Conservation (phyloP, 768 basidiomycete species). For the Plicaturopsis crispa region DNA sequence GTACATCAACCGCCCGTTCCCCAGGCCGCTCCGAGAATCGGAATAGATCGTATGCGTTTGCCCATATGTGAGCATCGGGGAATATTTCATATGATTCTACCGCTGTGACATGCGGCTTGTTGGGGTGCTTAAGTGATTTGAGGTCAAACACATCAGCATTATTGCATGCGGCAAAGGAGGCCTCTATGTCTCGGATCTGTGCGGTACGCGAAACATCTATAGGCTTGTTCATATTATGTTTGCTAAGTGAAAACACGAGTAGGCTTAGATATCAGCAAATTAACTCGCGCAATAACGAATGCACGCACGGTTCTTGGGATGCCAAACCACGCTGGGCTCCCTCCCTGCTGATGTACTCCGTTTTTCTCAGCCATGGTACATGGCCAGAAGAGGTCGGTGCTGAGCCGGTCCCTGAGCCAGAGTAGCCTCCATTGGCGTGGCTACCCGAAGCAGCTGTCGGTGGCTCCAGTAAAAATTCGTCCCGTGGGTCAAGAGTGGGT, state of each 20-base stretch:
- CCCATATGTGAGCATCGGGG: slow-evolving; percentile 83
- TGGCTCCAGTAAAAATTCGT: slow-evolving; percentile 67
- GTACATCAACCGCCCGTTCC: slow-evolving; percentile 63
- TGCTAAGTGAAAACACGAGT: too few relatives aligned
- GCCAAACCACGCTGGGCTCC: slow-evolving; percentile 35
- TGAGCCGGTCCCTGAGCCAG: slow-evolving; percentile 26
- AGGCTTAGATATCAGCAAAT: too few relatives aligned
- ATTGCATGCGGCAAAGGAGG: slow-evolving; percentile 52
- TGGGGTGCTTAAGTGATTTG: slow-evolving; percentile 61
- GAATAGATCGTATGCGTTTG: slow-evolving; percentile 85
- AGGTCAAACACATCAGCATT: slow-evolving; percentile 58
- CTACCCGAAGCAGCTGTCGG: slow-evolving; percentile 32
- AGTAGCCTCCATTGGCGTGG: slow-evolving; percentile 32
- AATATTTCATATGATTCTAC: slow-evolving; percentile 78
- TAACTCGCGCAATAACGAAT: too few relatives aligned
- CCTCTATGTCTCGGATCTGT: slow-evolving; percentile 72
- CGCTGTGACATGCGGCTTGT: slow-evolving; percentile 66
- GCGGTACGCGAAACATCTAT: slow-evolving; percentile 72
- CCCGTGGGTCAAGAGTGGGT: slow-evolving; percentile 64
- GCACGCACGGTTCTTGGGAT: slow-evolving; percentile 49
- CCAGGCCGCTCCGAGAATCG: slow-evolving; percentile 81
- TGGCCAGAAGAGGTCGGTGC: slow-evolving; percentile 45
- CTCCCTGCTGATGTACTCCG: slow-evolving; percentile 77
- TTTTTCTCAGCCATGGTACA: slow-evolving; percentile 89
- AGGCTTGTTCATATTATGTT: slow-evolving; percentile 31